Base-by-base conservation (phyloP, 2,329 filamentous ascomycete genomes). In the Penicillium polonicum region DNA sequence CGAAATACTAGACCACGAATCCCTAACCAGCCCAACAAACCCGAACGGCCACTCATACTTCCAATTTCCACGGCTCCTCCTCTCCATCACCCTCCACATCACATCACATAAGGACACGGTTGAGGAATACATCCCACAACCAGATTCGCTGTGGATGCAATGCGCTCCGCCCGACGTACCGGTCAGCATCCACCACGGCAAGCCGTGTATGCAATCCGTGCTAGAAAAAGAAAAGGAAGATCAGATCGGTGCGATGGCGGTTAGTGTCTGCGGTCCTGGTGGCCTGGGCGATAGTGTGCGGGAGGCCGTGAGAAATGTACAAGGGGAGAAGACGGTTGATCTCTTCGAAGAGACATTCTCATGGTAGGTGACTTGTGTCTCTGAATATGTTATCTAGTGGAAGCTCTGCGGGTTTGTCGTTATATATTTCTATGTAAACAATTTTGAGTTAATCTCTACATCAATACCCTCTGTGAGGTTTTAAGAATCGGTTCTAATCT, bases 241-340 rank as follows among this genome's bases (percentile, higher is more conserved):
- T 36, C 72, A 74, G 31, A 58, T 74, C 0, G 72, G 71, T 17
- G 72, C 72, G 7, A 65, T 74, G 65, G 72, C 71, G 5, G 73
- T 76, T 8, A 74, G 70, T 61, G 72, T 76, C 2, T 76, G 73
- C 35, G 74, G 72, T 7, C 74, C 74, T 19, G 73, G 74, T 15
- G 62, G 65, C 2, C 60, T 76, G 52, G 72, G 73, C 8, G 73
- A 76, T 53, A 72, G 70, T 57, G 71, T 76, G n/a, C 60, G 74
- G 6, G 58, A 66, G 52, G 68, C 70, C 3, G 72, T 74, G 17
- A 59, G 70, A 9, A 51, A 62, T 55, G 60, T 63, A 7, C 69
- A 74, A 46, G 65, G 67, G 2, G 63, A 66, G 39, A 68, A 67
- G 51, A 67, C 65, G 8, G 67, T 76, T 15, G 71, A 75, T 65